Evolutionary conservation across 805 yeast genomes (phyloP).

Genomic region (Trichomonascus vanleenenianus): DNA sequence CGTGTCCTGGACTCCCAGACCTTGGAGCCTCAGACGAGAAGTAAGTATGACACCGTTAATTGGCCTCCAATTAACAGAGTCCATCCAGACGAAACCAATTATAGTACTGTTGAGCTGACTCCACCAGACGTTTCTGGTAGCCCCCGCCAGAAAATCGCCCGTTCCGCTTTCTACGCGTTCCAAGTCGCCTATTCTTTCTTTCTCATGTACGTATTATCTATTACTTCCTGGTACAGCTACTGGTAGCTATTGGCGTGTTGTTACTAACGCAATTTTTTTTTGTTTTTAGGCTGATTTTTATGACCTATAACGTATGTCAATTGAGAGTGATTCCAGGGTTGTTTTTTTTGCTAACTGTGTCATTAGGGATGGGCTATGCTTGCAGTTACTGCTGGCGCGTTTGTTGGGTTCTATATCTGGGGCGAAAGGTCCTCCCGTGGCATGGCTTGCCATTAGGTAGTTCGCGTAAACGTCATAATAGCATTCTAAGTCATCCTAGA

Average conservation of each 20-base stretch:
- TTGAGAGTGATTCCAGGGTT: neutral
- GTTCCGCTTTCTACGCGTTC: slow-evolving; percentile 42
- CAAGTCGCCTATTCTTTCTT: slow-evolving; percentile 62
- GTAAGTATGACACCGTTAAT: neutral
- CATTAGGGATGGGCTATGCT: slow-evolving; percentile 67
- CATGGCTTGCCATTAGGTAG: slow-evolving; percentile 21
- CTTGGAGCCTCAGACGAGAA: neutral
- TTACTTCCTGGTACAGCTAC: neutral
- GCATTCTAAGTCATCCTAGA: too few relatives aligned
- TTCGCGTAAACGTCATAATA: too few relatives aligned
- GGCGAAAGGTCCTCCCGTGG: slow-evolving; percentile 22
- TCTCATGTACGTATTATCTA: slow-evolving; percentile 22
- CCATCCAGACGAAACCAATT: neutral
- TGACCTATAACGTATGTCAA: slow-evolving; percentile 60
- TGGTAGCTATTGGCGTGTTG: neutral
- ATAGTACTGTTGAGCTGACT: too few relatives aligned
- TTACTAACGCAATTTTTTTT: slow-evolving; percentile 12
- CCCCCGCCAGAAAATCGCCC: slow-evolving; percentile 4
- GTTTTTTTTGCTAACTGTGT: slow-evolving; percentile 1
- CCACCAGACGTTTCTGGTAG: too few relatives aligned
- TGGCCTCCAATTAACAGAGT: too few relatives aligned
- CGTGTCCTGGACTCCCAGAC: neutral
- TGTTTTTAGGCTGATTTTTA: slow-evolving; percentile 67
- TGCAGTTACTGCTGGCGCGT: slow-evolving; percentile 66
- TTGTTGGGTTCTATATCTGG: slow-evolving; percentile 60